Base-by-base conservation (phyloP, 345 rosid genomes). In the Salix arbutifolia region DNA sequence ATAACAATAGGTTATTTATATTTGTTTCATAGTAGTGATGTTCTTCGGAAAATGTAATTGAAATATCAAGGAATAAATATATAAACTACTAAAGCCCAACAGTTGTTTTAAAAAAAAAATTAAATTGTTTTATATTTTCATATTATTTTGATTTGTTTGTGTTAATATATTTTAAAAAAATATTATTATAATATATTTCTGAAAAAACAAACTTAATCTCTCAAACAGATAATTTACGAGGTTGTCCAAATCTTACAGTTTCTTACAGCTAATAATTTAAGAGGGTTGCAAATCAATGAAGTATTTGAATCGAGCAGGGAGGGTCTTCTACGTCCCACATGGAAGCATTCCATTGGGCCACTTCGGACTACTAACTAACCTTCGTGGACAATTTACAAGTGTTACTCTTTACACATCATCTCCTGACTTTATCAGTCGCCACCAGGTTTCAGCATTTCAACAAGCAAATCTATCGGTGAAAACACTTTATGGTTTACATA, bases 311-410 rank as follows among this genome's bases (percentile, higher is more conserved):
- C 64, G 58, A 68, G 25, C 44, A 4, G 3, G n/a, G 1, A 26
- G 56, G 3, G 12, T 56, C 14, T 13, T 16, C 44, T 3, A 9
- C 3, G 21, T n/a, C 18, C 65, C 71, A 81, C 48, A 58, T 81
- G 89, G 86, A 40, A 44, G 73, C 10, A 14, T 6, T 0, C 12
- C 18, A 73, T 33, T 82, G 84, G 78, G 3, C 81, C 88, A 83
- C 75, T 71, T 78, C 70, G 81, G 52, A 74, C 65, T 8, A 68
- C 84, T 74, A 68, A 82, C 56, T 86, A 73, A 76, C 83, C 83
- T 7, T 72, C 76, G 52, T 21, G 58, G 76, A 76, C 74, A 73
- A 13, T 78, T 48, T 18, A 48, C 74, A 52, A 67, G n/a, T 40
- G 25, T 8, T 13, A 9, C 1, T 8, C 25, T 33, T 77, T 40